phyloP scores from a whole-genome alignment of 2,329 filamentous ascomycete species.

The Scytalidium sp. region DNA sequence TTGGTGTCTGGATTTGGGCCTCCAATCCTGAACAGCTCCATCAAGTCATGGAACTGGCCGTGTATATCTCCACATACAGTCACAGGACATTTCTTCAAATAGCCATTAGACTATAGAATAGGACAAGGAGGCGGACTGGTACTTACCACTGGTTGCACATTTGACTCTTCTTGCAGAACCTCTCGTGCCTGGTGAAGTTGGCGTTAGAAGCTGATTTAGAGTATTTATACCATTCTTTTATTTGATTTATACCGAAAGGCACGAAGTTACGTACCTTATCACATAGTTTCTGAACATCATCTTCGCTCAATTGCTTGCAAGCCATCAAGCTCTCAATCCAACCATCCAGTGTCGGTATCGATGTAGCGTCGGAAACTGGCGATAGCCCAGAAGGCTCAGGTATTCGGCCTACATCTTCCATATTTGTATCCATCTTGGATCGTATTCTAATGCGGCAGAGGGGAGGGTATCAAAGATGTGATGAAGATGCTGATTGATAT shows the following conservation, averaged over 20 bases:
- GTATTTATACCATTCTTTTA: conserved; percentile 4
- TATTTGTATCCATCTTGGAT: conserved; percentile 84
- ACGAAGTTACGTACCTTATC: conserved; percentile 71
- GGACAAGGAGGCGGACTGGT: conserved; percentile 8
- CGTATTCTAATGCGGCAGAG: conserved; percentile 7
- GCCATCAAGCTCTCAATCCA: conserved; percentile 99
- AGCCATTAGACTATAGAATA: conserved; percentile 26
- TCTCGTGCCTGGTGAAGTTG: conserved; percentile 72
- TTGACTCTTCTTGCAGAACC: conserved; percentile 95
- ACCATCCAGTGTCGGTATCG: conserved; percentile 89
- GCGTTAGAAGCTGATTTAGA: conserved; percentile 13
- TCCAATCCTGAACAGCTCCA: conserved; percentile 99
- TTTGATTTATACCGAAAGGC: conserved; percentile 11
- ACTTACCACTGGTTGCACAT: conserved; percentile 96
- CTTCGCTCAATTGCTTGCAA: conserved; percentile 96
- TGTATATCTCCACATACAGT: conserved; percentile 99
- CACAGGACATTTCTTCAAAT: conserved; percentile 85
- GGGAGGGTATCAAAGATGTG: neutral
- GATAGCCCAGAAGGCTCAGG: conserved; percentile 75
- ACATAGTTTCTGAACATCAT: conserved; percentile 93
- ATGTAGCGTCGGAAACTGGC: conserved; percentile 76
- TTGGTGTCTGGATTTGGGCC: conserved; percentile 98
- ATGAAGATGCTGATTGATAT: conserved; percentile 2
- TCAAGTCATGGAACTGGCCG: conserved; percentile 97
- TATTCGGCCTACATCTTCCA: conserved; percentile 94